These are phyloP conservation scores for Lasiodiplodia gonubiensis DNA, from an alignment of 2,329 filamentous ascomycete species.

Conservation along the genomic window DNA sequence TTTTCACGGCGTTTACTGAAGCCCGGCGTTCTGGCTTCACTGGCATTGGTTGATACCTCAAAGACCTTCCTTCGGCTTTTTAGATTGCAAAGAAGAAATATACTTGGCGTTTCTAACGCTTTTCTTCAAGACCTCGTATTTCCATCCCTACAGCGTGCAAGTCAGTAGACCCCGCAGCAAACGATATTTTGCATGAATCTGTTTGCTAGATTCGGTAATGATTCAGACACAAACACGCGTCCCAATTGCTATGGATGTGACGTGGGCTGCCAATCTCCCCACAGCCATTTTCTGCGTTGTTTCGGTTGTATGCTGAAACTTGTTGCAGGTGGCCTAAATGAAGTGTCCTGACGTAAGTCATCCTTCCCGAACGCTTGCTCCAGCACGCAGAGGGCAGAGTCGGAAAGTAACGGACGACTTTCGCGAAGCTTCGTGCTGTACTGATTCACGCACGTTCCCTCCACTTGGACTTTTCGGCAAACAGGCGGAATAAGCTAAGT, in stretches of 20 bases:
- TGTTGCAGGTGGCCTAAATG: background rate
- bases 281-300: background rate
- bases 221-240: background rate
- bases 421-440: background rate
- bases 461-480: background rate
- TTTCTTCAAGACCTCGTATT: background rate
- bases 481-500: background rate
- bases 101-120: background rate
- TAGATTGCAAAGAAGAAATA: constrained; percentile 10
- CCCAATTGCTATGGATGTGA: background rate
- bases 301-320: background rate
- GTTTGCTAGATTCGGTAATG: background rate
- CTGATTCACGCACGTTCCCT: background rate
- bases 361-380: background rate
- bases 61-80: background rate
- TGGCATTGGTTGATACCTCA: constrained; percentile 14
- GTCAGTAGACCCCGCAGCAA: background rate
- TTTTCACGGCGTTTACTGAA: constrained; percentile 9
- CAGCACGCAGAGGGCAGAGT: background rate
- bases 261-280: background rate
- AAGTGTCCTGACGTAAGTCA: background rate
- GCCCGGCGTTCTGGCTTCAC: background rate
- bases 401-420: background rate
- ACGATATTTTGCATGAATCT: background rate
- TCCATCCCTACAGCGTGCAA: background rate